Conservation (phyloP, 2,329 filamentous ascomycete species). For the Fusarium pseudonygamai region DNA sequence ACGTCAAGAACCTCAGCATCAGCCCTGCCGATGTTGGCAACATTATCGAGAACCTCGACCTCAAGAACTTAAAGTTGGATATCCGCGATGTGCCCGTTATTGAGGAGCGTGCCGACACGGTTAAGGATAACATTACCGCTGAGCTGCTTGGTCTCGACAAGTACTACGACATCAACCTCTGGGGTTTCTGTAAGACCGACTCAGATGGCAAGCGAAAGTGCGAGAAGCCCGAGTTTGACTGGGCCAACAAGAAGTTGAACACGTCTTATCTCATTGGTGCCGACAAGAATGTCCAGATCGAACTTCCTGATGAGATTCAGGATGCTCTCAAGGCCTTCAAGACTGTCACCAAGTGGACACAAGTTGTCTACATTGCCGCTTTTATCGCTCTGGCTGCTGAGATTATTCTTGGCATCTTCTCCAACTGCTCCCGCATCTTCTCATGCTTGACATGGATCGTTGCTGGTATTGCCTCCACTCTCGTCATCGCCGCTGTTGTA, state of each 20-base stretch:
- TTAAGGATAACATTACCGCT: constrained; percentile 63
- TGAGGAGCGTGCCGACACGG: constrained; percentile 62
- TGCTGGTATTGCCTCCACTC: constrained; percentile 67
- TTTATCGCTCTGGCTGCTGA: constrained; percentile 75
- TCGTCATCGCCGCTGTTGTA: constrained; percentile 70
- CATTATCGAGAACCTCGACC: constrained; percentile 47
- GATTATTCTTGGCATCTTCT: constrained; percentile 81
- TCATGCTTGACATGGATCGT: constrained; percentile 85
- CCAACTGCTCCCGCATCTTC: constrained; percentile 83
- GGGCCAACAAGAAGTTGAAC: constrained; percentile 77
- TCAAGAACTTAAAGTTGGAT: constrained; percentile 31
- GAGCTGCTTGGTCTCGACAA: constrained; percentile 71
- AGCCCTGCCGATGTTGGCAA: constrained; percentile 48
- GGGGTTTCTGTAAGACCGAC: constrained; percentile 82
- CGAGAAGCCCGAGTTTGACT: constrained; percentile 76
- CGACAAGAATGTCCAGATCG: constrained; percentile 62
- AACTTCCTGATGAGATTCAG: constrained; percentile 73
- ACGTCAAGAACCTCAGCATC: constrained; percentile 66
- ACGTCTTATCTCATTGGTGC: constrained; percentile 63
- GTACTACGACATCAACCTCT: constrained; percentile 83
- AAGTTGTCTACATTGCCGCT: constrained; percentile 81
- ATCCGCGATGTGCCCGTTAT: constrained; percentile 40
- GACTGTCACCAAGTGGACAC: constrained; percentile 81
- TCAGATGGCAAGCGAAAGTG: constrained; percentile 68
- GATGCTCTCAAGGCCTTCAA: constrained; percentile 77